Percentiles rank a stretch among this genome's conserved stretches.
Evolutionary conservation across 805 yeast species (phyloP).

Genomic region (Starmerella ratchasimensis): DNA sequence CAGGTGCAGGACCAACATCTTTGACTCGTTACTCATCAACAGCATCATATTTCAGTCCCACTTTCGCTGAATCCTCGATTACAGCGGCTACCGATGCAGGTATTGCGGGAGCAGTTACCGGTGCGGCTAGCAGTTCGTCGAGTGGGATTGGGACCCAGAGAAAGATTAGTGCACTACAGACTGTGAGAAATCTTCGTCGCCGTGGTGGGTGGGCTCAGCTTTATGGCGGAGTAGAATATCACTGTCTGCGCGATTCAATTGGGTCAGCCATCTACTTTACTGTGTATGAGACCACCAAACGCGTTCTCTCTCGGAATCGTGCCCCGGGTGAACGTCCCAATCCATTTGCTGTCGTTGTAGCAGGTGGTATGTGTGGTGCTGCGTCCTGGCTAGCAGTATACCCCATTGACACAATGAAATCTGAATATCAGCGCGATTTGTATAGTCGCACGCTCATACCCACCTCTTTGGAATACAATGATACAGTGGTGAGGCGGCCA

Average conservation of each 20-base stretch:
- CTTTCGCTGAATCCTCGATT: too few relatives aligned
- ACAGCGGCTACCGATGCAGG: too few relatives aligned
- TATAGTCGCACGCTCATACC: conserved; percentile 47
- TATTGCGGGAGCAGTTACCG: too few relatives aligned
- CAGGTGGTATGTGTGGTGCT: conserved; percentile 73
- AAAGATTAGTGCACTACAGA: conserved; percentile 29
- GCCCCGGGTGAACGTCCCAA: conserved; percentile 21
- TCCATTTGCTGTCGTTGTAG: conserved; percentile 40
- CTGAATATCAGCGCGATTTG: conserved; percentile 59
- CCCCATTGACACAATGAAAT: conserved; percentile 71
- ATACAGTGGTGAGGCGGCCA: conserved; percentile 27
- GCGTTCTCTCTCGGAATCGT: conserved; percentile 28
- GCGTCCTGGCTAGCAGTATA: conserved; percentile 62
- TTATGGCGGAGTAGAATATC: conserved; percentile 61
- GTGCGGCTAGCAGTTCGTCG: neutral
- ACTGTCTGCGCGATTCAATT: conserved; percentile 51
- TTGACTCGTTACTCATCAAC: too few relatives aligned
- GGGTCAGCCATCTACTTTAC: conserved; percentile 65
- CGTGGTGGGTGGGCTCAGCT: conserved; percentile 50
- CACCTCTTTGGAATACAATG: conserved; percentile 32
- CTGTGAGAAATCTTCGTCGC: conserved; percentile 40
- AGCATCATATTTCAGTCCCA: too few relatives aligned
- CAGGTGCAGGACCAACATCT: too few relatives aligned
- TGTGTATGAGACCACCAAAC: conserved; percentile 60
- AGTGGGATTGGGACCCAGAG: conserved; percentile 1